Base-by-base conservation (phyloP, 768 basidiomycete genomes). In the Favolaschia claudopus region DNA sequence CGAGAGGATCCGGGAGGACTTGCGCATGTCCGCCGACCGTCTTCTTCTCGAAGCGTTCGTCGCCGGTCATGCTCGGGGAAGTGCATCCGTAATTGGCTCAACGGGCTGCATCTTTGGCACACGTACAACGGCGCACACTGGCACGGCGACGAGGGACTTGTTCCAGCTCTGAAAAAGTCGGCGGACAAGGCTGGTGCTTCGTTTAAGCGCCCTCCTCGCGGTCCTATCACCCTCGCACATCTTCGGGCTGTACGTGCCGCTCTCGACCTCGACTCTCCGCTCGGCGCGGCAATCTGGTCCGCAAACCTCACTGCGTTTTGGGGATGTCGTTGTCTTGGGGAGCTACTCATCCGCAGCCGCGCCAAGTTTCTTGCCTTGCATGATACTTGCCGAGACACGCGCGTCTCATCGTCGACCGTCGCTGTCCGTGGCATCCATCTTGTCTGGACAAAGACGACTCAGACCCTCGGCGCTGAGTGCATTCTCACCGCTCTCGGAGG, bases 401-500 rank as follows among this genome's bases (percentile, higher is more conserved):
- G 40, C 40, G 24, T 17, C 27, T 25, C 22, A 24, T 22, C 8
- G 24, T 27, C 13, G 27, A 43, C 20, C 22, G 40, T 24, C 24
- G 22, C 7, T 6, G 40, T 43, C 7, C 19, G 19, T 25, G 24
- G 12, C 12, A 43, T 43, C 24, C 13, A 13, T 24, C 40, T 43
- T 25, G 19, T 22, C 17, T 43, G 40, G 40, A 43, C 40, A 7
- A 43, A 65, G 25, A 62, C 56, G 1, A 65, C 51, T 0, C 15
- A 20, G 1, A 39, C 36, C 4, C 19, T 20, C 0, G 60, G 67
- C 0, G 48, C 45, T 7, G 40, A 56, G 2, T 51, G 34, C 20
- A 46, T 57, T 10, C 37, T 68, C 1, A 67, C 63, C 0, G 47
- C 53, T 68, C 2, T 8, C 17, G n/a, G n/a, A n/a, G n/a, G n/a